These are phyloP conservation scores for Cutaneotrichosporon arboriforme DNA, from an alignment of 1,284 basidiomycete species.

Conservation along the genomic window DNA sequence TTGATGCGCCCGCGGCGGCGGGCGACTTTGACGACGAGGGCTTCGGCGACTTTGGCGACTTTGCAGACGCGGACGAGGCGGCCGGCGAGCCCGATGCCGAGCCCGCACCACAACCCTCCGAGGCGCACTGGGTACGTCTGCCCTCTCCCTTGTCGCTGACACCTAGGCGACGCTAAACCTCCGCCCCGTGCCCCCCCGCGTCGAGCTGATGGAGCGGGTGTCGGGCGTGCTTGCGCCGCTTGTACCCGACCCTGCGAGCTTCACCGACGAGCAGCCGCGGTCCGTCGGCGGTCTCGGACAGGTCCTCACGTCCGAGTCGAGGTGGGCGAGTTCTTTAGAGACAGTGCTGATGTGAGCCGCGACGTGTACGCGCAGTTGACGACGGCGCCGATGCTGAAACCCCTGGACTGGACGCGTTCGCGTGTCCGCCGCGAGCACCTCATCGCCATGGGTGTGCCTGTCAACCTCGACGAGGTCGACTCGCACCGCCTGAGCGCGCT, in stretches of 20 bases:
- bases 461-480: constrained; percentile 85
- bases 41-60: constrained; percentile 66
- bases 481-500: constrained; percentile 63
- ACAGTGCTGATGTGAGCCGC: constrained; percentile 54
- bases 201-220: constrained; percentile 59
- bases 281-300: constrained; percentile 73
- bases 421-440: constrained; percentile 80
- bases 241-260: constrained; percentile 53
- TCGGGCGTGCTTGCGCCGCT: constrained; percentile 62
- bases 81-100: constrained; percentile 24
- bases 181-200: constrained; percentile 58
- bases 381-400: constrained; percentile 53
- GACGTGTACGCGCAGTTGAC: constrained; percentile 62
- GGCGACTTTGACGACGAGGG: constrained; percentile 35
- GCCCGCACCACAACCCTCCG: constrained; percentile 50
- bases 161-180: constrained; percentile 61
- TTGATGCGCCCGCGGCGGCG: constrained; percentile 34
- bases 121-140: constrained; percentile 13
- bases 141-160: not conserved
- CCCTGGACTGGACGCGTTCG: constrained; percentile 85
- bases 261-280: constrained; percentile 67
- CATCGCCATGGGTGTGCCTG: constrained; percentile 80
- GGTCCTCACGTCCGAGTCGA: constrained; percentile 61
- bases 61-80: constrained; percentile 49
- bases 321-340: constrained; percentile 50